Evolutionary conservation across 1,139 yeast genomes (phyloP).

Genomic region (Scheffersomyces cryptocercus): DNA sequence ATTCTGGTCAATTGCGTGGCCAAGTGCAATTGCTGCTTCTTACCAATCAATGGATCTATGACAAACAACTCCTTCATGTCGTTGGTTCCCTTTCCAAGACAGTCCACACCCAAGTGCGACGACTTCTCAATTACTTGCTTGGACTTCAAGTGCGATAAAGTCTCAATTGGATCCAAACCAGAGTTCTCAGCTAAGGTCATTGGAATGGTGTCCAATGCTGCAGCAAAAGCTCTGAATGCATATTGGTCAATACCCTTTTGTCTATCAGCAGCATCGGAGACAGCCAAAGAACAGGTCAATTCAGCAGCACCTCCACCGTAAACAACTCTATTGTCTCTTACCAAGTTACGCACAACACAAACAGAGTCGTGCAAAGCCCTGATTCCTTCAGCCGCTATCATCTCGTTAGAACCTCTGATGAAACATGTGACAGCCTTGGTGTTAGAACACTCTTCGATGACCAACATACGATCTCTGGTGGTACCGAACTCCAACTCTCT

Average conservation of each 20-base stretch:
- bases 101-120: conserved; percentile 86
- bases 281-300: conserved; percentile 88
- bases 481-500: conserved; percentile 94
- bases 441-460: conserved; percentile 87
- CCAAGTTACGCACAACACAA: conserved; percentile 95
- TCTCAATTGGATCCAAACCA: conserved; percentile 91
- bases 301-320: conserved; percentile 99
- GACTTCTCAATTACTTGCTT: conserved; percentile 76
- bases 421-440: conserved; percentile 92
- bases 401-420: conserved; percentile 92
- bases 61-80: conserved; percentile 95
- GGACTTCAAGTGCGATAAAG: conserved; percentile 79
- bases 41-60: conserved; percentile 95
- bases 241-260: conserved; percentile 96
- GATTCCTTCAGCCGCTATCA: conserved; percentile 96
- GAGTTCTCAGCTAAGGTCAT: conserved; percentile 96
- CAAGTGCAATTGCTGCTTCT: conserved; percentile 89
- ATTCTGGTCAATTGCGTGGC: conserved; percentile 97
- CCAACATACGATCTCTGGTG: conserved; percentile 93
- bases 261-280: conserved; percentile 87
- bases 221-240: conserved; percentile 93
- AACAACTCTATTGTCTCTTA: conserved; percentile 88
- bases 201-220: conserved; percentile 89
- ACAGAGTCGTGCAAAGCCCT: conserved; percentile 96
- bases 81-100: conserved; percentile 81